phyloP scores from a whole-genome alignment of 768 basidiomycete species.

The Gloeopeniophorella convolvens region DNA sequence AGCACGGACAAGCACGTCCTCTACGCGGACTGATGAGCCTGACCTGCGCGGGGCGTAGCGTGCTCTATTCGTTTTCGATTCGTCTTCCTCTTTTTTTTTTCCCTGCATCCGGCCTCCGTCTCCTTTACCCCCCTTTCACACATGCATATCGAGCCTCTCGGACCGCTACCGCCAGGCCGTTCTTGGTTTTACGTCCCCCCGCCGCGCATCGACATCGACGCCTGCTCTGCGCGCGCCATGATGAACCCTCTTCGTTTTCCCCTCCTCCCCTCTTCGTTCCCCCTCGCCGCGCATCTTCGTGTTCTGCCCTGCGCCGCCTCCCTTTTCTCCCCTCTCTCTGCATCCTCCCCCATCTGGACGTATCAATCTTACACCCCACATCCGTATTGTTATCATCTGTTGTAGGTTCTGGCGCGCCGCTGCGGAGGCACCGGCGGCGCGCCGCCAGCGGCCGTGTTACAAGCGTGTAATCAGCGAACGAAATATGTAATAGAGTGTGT shows the following conservation, averaged over 20 bases:
- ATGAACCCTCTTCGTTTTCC: background rate
- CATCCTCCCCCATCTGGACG: slow-evolving; percentile 1
- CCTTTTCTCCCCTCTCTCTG: background rate
- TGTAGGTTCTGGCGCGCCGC: slow-evolving; percentile 13
- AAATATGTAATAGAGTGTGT: slow-evolving; percentile 13
- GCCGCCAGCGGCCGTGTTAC: slow-evolving; percentile 6
- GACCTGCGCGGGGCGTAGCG: no score
- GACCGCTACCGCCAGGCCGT: no score
- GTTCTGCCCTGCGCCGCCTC: slow-evolving; percentile 4
- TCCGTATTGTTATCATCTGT: slow-evolving; percentile 18
- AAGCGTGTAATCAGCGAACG: slow-evolving; percentile 15
- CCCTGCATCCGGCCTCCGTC: slow-evolving; percentile 1
- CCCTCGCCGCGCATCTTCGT: slow-evolving; percentile 4
- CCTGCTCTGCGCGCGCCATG: background rate
- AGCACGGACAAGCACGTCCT: slow-evolving; percentile 77
- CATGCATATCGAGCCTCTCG: no score
- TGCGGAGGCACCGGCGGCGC: background rate
- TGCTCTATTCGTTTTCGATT: background rate
- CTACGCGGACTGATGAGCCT: slow-evolving; percentile 58
- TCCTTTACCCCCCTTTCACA: no score
- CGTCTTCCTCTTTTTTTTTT: background rate
- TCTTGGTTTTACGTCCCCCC: background rate
- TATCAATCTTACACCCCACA: slow-evolving; percentile 13
- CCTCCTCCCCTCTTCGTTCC: background rate
- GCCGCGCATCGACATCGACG: slow-evolving; percentile 5